Base-by-base conservation (phyloP, 1,139 yeast species). In the Blastobotrys indianensis region DNA sequence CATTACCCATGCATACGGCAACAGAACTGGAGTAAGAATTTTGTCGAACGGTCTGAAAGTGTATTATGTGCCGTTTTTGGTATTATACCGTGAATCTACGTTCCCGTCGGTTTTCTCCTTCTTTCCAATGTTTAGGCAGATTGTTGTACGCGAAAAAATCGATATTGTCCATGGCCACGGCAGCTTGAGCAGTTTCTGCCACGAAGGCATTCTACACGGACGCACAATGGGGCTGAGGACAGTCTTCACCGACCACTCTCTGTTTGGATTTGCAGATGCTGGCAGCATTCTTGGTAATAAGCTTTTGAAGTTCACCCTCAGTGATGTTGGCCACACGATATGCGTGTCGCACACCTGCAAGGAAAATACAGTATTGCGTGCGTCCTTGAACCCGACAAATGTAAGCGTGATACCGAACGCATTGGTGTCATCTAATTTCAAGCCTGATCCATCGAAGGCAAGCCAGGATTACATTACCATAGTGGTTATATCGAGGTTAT, bases 321-420 rank as follows among this genome's bases (percentile, higher is more conserved):
- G 86, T 41, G 95, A 88, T 58, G 81, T 88, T 6, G 95, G 95
- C 44, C 94, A 92, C 64, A 88, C 85, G 40, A 90, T 94, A 16
- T 87, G 97, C 63, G 99, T 94, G 2, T 86, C 96, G 2, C 94
- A 94, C 62, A 92, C 97, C 0, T 88, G 97, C 64, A 90, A 92
- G 62, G 99, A 94, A 58, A 94, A 94, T 59, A 88, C 96, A 3
- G 96, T 90, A 1, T 70, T 92, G 13, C 68, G 99, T 46, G 95
- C 95, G 0, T 79, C 85, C 1, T 66, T 90, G 38, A 85, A 87
- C 54, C 97, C 97, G 0, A 62, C 75, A 8, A 69, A 70, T 47
- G 94, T 90, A 4, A 82, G 90, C 15, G 99, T 90, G 17, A 92
- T 94, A 13, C 99, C 99, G 0, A 94, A 94, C 65, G 99, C 99